These are phyloP conservation scores for Apiotrichum laibachii DNA, from an alignment of 1,284 basidiomycete species.

Conservation along the genomic window DNA sequence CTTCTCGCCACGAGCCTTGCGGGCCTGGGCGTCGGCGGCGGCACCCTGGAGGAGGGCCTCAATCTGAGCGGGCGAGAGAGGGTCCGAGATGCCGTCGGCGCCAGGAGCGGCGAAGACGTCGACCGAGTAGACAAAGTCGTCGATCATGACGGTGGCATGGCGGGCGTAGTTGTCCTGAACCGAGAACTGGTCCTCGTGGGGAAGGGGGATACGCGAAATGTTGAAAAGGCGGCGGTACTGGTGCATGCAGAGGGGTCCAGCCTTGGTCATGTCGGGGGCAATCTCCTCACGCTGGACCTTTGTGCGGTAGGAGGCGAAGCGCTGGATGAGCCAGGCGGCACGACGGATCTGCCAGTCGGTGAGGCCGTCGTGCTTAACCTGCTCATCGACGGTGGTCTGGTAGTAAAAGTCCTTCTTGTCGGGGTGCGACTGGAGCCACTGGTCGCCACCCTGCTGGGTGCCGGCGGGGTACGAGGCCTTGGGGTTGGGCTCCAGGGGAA, in stretches of 20 bases:
- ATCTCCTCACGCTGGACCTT: conserved; percentile 57
- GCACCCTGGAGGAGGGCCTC: conserved; percentile 66
- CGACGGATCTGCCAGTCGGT: conserved; percentile 81
- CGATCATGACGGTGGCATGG: conserved; percentile 68
- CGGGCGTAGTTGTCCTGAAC: conserved; percentile 57
- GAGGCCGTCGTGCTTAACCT: conserved; percentile 55
- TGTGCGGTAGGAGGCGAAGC: conserved; percentile 75
- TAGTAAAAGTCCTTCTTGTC: conserved; percentile 38
- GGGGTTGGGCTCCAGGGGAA: conserved; percentile 31
- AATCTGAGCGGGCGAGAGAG: conserved; percentile 57
- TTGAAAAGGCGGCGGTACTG: conserved; percentile 70
- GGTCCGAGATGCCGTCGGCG: conserved; percentile 44
- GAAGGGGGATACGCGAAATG: conserved; percentile 67
- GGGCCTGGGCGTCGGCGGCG: conserved; percentile 64
- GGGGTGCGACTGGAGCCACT: conserved; percentile 55
- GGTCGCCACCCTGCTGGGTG: conserved; percentile 39
- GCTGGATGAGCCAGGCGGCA: conserved; percentile 76
- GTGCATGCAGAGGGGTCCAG: conserved; percentile 59
- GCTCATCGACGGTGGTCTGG: conserved; percentile 42
- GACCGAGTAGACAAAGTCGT: conserved; percentile 79
- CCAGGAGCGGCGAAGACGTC: conserved; percentile 59
- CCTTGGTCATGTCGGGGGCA: conserved; percentile 56
- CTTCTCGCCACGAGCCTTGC: conserved; percentile 59
- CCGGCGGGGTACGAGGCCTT: conserved; percentile 20
- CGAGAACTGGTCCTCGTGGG: conserved; percentile 63